These are phyloP conservation scores for Phyllosticta ampelicida DNA, from an alignment of 2,329 filamentous ascomycete species.

Conservation along the genomic window DNA sequence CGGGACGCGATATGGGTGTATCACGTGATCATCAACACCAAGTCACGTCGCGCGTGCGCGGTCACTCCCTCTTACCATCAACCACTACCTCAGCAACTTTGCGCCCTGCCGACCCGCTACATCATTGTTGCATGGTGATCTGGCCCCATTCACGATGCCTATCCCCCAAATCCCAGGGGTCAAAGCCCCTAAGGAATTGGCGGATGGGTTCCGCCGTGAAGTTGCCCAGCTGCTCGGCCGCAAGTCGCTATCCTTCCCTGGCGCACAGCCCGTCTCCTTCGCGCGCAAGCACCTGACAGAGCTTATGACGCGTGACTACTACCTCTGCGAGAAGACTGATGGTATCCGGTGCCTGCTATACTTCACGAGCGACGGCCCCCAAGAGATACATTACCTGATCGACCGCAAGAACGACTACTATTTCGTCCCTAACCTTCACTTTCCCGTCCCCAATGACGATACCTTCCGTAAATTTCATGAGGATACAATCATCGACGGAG, in stretches of 20 bases:
- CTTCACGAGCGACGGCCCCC: conserved; percentile 51
- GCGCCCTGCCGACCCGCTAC: neutral
- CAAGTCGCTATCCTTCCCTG: conserved; percentile 61
- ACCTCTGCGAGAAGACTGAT: conserved; percentile 96
- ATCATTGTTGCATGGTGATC: neutral
- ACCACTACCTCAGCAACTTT: neutral
- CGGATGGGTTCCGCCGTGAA: conserved; percentile 52
- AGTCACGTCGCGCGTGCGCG: neutral
- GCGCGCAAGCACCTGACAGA: conserved; percentile 70
- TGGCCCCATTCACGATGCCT: conserved; percentile 4
- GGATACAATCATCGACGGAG: conserved; percentile 79
- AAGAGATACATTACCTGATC: conserved; percentile 80
- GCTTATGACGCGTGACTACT: conserved; percentile 77
- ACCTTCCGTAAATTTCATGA: conserved; percentile 56
- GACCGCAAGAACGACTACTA: conserved; percentile 98
- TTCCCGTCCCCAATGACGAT: conserved; percentile 58
- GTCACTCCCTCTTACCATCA: neutral
- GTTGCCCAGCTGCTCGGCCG: conserved; percentile 68
- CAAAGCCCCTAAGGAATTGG: conserved; percentile 13
- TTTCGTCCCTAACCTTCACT: conserved; percentile 68
- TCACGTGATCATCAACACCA: no score
- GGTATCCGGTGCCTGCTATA: conserved; percentile 94
- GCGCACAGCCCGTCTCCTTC: conserved; percentile 91
- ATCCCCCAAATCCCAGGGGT: conserved; percentile 10
- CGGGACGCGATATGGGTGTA: no score